phyloP scores from a whole-genome alignment of 169 alveolate genomes.

The Plasmodium relictum region DNA sequence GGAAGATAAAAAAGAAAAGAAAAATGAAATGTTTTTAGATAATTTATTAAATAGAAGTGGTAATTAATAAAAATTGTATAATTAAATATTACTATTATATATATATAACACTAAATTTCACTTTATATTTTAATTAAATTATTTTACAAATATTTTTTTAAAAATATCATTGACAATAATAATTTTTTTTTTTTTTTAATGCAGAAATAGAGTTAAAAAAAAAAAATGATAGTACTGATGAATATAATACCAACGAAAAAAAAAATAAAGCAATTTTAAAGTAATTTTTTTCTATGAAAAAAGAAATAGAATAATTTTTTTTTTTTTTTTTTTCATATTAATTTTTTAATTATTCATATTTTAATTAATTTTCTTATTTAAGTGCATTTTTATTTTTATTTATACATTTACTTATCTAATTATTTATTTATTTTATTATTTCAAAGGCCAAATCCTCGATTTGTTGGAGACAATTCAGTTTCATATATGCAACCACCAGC shows the following conservation, averaged over 20 bases:
- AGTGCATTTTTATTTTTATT: not conserved
- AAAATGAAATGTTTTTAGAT: constrained; percentile 6
- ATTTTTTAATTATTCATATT: too few relatives aligned
- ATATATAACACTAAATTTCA: not conserved
- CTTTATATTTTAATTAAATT: not conserved
- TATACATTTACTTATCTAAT: not conserved
- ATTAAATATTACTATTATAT: not conserved
- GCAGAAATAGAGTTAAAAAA: constrained; percentile 21
- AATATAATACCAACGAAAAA: constrained; percentile 31
- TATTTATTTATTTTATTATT: not conserved
- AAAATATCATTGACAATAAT: too few relatives aligned
- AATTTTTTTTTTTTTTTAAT: constrained; percentile 16
- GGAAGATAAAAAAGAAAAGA: constrained; percentile 18
- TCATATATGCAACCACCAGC: constrained; percentile 55
- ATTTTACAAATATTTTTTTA: not conserved
- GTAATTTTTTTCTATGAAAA: constrained; percentile 26
- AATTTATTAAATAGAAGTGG: constrained; percentile 1
- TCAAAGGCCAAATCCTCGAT: constrained; percentile 72
- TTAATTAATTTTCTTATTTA: too few relatives aligned
- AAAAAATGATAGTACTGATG: constrained; percentile 9
- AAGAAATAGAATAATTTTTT: constrained; percentile 4
- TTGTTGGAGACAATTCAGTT: constrained; percentile 42
- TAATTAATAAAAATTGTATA: not conserved
- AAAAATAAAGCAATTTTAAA: constrained; percentile 64
- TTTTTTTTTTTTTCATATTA: too few relatives aligned